Percentiles rank a stretch among this genome's conserved stretches.
These are phyloP conservation scores for Ogataea sp. DNA, from an alignment of 805 yeast genomes.

Conservation along the genomic window DNA sequence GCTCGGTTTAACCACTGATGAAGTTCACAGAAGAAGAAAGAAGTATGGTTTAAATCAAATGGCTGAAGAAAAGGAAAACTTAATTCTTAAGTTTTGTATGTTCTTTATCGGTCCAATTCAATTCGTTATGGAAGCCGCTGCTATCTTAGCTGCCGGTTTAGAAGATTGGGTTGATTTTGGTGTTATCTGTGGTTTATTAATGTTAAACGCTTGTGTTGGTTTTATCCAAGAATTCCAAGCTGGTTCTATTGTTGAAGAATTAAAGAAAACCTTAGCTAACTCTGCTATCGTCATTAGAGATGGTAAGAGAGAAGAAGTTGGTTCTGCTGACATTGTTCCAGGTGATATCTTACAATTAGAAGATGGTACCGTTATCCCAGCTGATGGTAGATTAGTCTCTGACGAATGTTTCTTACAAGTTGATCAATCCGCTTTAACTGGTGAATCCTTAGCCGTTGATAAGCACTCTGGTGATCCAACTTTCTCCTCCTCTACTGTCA, in stretches of 20 bases:
- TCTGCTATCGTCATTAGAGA: conserved; percentile 80
- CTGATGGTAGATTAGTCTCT: conserved; percentile 85
- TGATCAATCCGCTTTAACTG: conserved; percentile 95
- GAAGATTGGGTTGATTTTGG: conserved; percentile 99
- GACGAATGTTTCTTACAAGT: conserved; percentile 83
- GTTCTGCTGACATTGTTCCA: conserved; percentile 83
- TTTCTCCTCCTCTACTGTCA: conserved; percentile 90
- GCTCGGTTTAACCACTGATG: conserved; percentile 69
- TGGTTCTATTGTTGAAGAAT: conserved; percentile 94
- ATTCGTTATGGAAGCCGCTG: conserved; percentile 97
- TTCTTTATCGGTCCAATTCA: conserved; percentile 94
- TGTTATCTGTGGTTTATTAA: conserved; percentile 82
- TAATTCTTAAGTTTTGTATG: conserved; percentile 70
- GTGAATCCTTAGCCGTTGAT: conserved; percentile 95
- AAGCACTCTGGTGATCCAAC: conserved; percentile 80
- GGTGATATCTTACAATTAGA: conserved; percentile 91
- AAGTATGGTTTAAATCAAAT: conserved; percentile 85
- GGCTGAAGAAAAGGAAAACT: conserved; percentile 82
- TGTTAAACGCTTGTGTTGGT: conserved; percentile 90
- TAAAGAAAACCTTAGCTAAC: conserved; percentile 91
- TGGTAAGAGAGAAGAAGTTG: conserved; percentile 67
- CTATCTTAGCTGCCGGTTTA: conserved; percentile 89
- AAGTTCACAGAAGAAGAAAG: conserved; percentile 78
- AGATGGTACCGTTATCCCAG: conserved; percentile 89
- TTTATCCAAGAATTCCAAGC: conserved; percentile 97